phyloP scores from a whole-genome alignment of 208 protist species.

The Trypanosoma scelopori region DNA sequence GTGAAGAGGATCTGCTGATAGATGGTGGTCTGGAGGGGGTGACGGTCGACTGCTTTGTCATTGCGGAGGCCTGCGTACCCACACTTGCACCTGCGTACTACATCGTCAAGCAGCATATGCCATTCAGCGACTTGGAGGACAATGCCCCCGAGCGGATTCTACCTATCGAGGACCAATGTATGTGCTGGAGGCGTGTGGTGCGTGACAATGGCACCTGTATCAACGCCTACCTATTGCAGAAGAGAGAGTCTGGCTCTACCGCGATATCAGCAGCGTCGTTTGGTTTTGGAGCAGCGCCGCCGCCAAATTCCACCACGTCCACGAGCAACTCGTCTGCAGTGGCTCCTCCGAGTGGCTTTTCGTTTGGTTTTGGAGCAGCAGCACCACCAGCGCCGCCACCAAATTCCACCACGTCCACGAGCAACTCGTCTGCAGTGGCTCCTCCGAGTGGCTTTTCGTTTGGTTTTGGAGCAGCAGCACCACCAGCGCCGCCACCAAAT shows the following conservation, averaged over 20 bases:
- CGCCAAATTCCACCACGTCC: background rate
- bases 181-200: conserved; percentile 78
- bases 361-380: conserved; percentile 36
- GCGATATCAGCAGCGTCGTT: conserved; percentile 9
- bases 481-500: background rate
- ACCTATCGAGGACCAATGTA: conserved; percentile 57
- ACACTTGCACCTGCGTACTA: conserved; percentile 79
- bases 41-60: conserved; percentile 82
- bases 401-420: too few relatives aligned
- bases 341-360: conserved; percentile 32
- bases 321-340: background rate
- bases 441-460: background rate
- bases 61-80: conserved; percentile 66
- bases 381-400: conserved; percentile 5
- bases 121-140: conserved; percentile 85
- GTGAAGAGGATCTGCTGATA: conserved; percentile 78
- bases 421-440: conserved; percentile 6
- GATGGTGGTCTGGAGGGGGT: conserved; percentile 80
- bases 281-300: conserved; percentile 26
- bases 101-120: conserved; percentile 85
- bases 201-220: conserved; percentile 69
- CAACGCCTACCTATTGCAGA: conserved; percentile 73
- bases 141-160: conserved; percentile 87
- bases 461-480: conserved; percentile 22
- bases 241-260: conserved; percentile 28